These are phyloP conservation scores for Colletotrichum sp. DNA, from an alignment of 2,329 filamentous ascomycete species.

Conservation along the genomic window DNA sequence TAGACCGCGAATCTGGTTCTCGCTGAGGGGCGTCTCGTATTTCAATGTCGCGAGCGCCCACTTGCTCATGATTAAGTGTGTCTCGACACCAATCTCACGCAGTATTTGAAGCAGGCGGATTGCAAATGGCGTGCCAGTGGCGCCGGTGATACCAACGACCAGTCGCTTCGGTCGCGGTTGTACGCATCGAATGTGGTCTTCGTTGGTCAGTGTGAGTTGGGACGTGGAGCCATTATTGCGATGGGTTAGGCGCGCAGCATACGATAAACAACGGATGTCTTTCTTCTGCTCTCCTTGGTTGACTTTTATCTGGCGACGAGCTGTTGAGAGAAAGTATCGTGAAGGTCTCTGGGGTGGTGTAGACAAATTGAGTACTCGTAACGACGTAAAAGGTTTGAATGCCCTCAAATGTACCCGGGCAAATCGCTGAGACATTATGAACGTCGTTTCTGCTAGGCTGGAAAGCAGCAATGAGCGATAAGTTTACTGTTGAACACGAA, in stretches of 20 bases:
- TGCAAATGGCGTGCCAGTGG: conserved; percentile 48
- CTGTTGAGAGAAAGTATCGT: background rate
- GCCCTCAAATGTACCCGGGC: background rate
- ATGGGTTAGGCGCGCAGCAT: background rate
- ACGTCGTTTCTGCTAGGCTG: background rate
- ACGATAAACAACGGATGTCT: background rate
- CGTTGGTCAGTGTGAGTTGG: background rate
- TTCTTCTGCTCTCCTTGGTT: background rate
- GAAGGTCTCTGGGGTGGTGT: background rate
- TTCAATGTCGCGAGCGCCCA: conserved; percentile 53
- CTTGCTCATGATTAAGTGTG: conserved; percentile 50
- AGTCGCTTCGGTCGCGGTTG: background rate
- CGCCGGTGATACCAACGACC: conserved; percentile 54
- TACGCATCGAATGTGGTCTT: background rate
- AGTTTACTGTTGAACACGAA: background rate
- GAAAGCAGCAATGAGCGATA: background rate
- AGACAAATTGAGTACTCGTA: background rate
- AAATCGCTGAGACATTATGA: background rate
- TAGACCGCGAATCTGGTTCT: background rate
- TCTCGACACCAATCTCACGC: conserved; percentile 47
- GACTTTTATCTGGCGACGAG: background rate
- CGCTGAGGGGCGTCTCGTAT: conserved; percentile 36
- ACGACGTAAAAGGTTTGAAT: background rate
- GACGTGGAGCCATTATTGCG: background rate
- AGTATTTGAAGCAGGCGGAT: conserved; percentile 46